Evolutionary conservation across 1,284 basidiomycete species (phyloP), one percentile per base, ranked within the genome.

Genomic region (Termitomyces sp.): DNA sequence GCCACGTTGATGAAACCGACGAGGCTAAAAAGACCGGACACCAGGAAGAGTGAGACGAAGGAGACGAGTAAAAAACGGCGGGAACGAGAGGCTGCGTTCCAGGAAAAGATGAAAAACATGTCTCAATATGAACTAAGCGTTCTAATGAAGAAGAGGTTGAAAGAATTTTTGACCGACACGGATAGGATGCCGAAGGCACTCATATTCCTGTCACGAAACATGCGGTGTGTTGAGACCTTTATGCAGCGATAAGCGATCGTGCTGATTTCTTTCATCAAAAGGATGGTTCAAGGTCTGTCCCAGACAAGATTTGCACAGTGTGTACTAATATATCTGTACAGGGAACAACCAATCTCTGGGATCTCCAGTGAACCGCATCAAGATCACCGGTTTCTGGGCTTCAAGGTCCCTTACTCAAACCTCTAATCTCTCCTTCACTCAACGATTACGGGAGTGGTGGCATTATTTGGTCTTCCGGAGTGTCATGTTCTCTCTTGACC

Each of bases 311-410:
- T 16, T 7, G 2, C 28, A 19, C 40, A 11, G 50, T 10, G 39
- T 19, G 40, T 24, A 26, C 16, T 49, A 10, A 24, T 16, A 26
- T 18, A 24, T 31, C 14, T 5, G 9, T 3, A 24, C 53, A 81
- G 80, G 83, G 16, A 89, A 91, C 66, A 89, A 89, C 61, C 86
- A 91, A 65, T 73, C 77, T 1, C 79, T 93, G 24, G 88, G 88
- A 19, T 88, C 88, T 2, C 91, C 91, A 0, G 87, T 91, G 0
- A 93, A 93, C 62, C 81, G 92, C 18, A 85, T 95, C 67, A 92
- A 90, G 66, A 87, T 93, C 50, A 91, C 85, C 0, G 90, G 86
- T 0, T 78, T 78, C 59, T 83, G 80, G 77, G 87, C 85, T 6
- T 85, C 84, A 1, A 73, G 73, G 18, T 80, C 81, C 3, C 72